Conservation (phyloP, 2,329 filamentous ascomycete species). For the Zymoseptoria pseudotritici region DNA sequence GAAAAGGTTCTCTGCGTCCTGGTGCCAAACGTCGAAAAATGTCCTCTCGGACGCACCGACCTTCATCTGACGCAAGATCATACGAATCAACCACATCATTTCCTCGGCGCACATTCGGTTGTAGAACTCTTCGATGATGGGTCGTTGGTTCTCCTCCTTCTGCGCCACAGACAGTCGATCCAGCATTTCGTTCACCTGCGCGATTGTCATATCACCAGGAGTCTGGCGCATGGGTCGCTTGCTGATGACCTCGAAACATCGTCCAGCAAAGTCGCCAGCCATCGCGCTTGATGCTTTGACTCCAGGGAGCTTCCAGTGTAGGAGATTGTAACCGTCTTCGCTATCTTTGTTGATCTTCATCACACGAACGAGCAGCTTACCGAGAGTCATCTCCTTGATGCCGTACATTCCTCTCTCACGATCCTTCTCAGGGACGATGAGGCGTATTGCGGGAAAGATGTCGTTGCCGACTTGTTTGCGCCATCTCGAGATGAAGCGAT, state of each 20-base stretch:
- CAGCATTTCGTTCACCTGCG: constrained; percentile 79
- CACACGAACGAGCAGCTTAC: constrained; percentile 81
- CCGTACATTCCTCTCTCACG: constrained; percentile 88
- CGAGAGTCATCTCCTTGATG: constrained; percentile 85
- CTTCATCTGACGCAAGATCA: constrained; percentile 76
- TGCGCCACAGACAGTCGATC: constrained; percentile 68
- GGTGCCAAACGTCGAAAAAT: constrained; percentile 60
- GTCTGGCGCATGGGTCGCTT: constrained; percentile 71
- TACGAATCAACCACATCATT: constrained; percentile 87
- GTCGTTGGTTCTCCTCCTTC: constrained; percentile 76
- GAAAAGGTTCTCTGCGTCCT: constrained; percentile 54
- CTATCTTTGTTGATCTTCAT: constrained; percentile 88
- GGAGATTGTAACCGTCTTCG: constrained; percentile 74
- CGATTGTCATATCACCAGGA: constrained; percentile 73
- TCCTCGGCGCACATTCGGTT: constrained; percentile 87
- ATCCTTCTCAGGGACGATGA: constrained; percentile 90
- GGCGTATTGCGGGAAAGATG: constrained; percentile 83
- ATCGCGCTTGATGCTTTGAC: constrained; percentile 54
- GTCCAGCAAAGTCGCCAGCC: constrained; percentile 85
- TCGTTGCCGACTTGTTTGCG: constrained; percentile 81
- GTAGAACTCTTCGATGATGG: constrained; percentile 79
- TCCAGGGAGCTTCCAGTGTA: constrained; percentile 89
- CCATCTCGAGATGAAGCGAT: constrained; percentile 81
- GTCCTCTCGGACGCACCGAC: constrained; percentile 78
- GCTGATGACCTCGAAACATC: constrained; percentile 78